Percentiles rank a stretch among this genome's conserved stretches.
These are phyloP conservation scores for Fonsecaea nubica DNA, from an alignment of 2,329 filamentous ascomycete genomes.

Conservation along the genomic window DNA sequence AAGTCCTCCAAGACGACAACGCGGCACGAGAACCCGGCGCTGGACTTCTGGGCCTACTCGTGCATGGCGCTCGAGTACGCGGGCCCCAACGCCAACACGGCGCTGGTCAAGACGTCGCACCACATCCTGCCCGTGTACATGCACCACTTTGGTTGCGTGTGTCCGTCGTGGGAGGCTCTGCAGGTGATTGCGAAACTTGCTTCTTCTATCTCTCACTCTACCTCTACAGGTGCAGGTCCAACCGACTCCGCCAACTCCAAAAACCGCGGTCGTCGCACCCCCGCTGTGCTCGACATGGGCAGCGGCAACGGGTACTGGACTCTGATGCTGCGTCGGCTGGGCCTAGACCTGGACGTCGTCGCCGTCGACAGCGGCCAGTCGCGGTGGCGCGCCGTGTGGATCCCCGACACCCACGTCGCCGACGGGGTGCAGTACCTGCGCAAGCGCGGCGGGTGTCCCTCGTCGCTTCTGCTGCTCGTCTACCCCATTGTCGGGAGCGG, in stretches of 20 bases:
- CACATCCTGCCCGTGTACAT: conserved; percentile 75
- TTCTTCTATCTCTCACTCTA: conserved; percentile 42
- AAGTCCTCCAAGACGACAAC: conserved; percentile 45
- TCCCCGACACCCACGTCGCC: conserved; percentile 67
- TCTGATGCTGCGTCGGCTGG: conserved; percentile 69
- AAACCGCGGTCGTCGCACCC: too few relatives aligned
- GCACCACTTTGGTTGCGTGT: conserved; percentile 78
- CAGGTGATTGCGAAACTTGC: conserved; percentile 65
- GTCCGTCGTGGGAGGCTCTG: conserved; percentile 71
- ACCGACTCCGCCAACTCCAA: not conserved
- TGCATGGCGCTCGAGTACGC: conserved; percentile 70
- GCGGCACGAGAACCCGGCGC: conserved; percentile 67
- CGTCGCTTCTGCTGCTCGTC: conserved; percentile 70
- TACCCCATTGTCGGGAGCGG: conserved; percentile 71
- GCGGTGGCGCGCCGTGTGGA: conserved; percentile 72
- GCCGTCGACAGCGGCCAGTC: conserved; percentile 73
- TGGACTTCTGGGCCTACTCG: conserved; percentile 71
- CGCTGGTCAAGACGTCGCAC: conserved; percentile 64
- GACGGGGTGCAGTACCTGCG: conserved; percentile 68
- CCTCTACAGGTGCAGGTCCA: too few relatives aligned
- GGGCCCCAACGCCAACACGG: conserved; percentile 61
- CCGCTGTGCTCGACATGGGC: conserved; percentile 67
- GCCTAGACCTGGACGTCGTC: conserved; percentile 54
- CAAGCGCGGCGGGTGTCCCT: conserved; percentile 57
- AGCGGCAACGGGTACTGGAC: conserved; percentile 79